phyloP scores from a whole-genome alignment of 768 basidiomycete genomes.

The Tubosaeta sp. region DNA sequence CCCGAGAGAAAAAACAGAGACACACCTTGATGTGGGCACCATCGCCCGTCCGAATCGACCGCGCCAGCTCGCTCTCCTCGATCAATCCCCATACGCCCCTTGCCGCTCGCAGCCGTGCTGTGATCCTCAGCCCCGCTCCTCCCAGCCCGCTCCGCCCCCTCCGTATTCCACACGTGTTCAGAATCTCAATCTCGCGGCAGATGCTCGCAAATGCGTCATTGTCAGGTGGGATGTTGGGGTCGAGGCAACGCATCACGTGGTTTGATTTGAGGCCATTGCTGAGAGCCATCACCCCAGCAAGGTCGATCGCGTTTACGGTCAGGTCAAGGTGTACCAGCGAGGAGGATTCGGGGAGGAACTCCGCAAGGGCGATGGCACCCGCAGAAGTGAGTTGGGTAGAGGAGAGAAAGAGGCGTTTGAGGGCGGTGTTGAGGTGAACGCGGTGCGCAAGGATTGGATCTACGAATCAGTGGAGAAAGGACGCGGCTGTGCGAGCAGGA shows the following conservation, averaged over 20 bases:
- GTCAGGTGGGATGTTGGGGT: conserved; percentile 85
- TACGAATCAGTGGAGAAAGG: conserved; percentile 18
- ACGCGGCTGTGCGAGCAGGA: too few relatives aligned
- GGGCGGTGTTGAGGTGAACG: conserved; percentile 89
- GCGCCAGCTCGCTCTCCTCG: conserved; percentile 79
- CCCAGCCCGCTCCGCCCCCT: conserved; percentile 59
- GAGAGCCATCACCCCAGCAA: conserved; percentile 84
- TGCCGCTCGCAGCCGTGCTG: conserved; percentile 33
- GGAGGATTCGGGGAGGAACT: conserved; percentile 89
- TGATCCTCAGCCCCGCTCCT: conserved; percentile 2
- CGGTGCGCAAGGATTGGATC: conserved; percentile 85
- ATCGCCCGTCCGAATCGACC: conserved; percentile 51
- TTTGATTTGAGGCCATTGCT: conserved; percentile 83
- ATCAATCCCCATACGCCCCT: conserved; percentile 85
- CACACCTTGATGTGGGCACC: conserved; percentile 40
- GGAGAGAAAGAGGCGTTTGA: conserved; percentile 90
- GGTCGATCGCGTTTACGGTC: conserved; percentile 68
- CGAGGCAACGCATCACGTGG: conserved; percentile 83
- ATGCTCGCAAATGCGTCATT: conserved; percentile 81
- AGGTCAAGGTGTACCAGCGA: conserved; percentile 90
- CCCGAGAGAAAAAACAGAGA: conserved; percentile 31
- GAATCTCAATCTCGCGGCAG: conserved; percentile 84
- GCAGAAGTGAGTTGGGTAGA: conserved; percentile 74
- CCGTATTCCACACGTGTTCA: conserved; percentile 91
- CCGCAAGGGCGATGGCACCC: conserved; percentile 92